These are phyloP conservation scores for Ricinus communis DNA, from an alignment of 345 rosid genomes.

Conservation along the genomic window DNA sequence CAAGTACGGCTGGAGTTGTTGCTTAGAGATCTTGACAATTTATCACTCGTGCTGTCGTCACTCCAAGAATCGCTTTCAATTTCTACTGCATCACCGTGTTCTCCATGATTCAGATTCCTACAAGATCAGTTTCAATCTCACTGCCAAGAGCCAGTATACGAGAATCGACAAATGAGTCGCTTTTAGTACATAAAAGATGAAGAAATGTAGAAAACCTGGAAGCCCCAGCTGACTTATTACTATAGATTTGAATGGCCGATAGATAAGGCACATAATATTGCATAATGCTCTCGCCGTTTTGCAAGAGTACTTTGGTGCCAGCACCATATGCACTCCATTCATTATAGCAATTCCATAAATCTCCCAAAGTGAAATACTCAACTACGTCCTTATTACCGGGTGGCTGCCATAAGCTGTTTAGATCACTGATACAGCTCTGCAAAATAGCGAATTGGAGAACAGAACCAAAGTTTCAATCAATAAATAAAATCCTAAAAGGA, in stretches of 20 bases:
- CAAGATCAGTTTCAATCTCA: not conserved
- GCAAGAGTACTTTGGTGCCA: conserved; percentile 38
- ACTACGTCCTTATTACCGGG: conserved; percentile 38
- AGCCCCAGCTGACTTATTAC: no score
- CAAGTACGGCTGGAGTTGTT: conserved; percentile 58
- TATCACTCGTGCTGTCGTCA: conserved; percentile 44
- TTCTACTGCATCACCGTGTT: conserved; percentile 37
- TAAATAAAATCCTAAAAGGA: not conserved
- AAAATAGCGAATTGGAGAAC: no score
- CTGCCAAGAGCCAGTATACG: no score
- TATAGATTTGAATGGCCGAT: conserved; percentile 35
- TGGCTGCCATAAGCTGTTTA: conserved; percentile 58
- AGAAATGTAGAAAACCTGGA: no score
- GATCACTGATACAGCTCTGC: conserved; percentile 47
- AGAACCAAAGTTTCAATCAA: no score
- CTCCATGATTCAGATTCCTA: conserved; percentile 29
- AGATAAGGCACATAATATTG: conserved; percentile 74
- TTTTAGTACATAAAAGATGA: no score
- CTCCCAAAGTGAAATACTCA: conserved; percentile 56
- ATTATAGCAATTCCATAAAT: conserved; percentile 66
- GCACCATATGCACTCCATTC: conserved; percentile 82
- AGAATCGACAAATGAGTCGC: no score
- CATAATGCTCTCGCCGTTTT: conserved; percentile 36
- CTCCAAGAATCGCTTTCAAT: conserved; percentile 62
- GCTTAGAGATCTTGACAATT: conserved; percentile 38